phyloP scores from a whole-genome alignment of 179 eudicot genomes.

The Silene coronaria region DNA sequence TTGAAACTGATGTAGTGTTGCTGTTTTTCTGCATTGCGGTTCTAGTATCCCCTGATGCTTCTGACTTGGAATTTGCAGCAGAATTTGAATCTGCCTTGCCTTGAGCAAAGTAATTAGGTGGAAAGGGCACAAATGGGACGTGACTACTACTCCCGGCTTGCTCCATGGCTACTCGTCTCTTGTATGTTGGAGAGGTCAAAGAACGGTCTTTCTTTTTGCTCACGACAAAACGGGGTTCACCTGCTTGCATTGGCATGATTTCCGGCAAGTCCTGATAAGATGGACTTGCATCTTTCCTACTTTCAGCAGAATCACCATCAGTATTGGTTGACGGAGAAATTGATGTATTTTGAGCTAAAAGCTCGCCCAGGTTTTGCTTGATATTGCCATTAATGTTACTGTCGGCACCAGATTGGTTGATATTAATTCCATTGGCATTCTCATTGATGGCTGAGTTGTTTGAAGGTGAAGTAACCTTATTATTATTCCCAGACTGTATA shows the following conservation, averaged over 20 bases:
- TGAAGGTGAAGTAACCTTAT: conserved; percentile 31
- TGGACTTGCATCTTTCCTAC: conserved; percentile 10
- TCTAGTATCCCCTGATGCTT: conserved; percentile 1
- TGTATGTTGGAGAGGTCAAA: conserved; percentile 58
- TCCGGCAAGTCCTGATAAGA: conserved; percentile 62
- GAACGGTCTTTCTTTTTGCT: conserved; percentile 80
- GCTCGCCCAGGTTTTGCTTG: conserved; percentile 28
- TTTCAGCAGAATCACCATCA: conserved; percentile 7
- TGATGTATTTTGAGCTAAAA: conserved; percentile 23
- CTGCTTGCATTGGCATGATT: conserved; percentile 65
- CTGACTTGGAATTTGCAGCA: neutral
- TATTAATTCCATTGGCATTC: conserved; percentile 12
- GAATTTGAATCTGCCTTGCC: conserved; percentile 29
- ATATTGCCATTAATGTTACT: conserved; percentile 16
- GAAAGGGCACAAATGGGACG: conserved; percentile 94
- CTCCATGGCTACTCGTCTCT: conserved; percentile 63
- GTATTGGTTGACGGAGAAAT: conserved; percentile 13
- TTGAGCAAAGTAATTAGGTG: conserved; percentile 71
- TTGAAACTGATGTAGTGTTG: conserved; percentile 17
- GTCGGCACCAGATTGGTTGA: conserved; percentile 11
- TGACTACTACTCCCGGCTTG: conserved; percentile 46
- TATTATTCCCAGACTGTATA: conserved; percentile 32
- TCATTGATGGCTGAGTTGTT: conserved; percentile 11
- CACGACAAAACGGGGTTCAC: conserved; percentile 66
- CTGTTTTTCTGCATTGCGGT: neutral